Conservation (phyloP, 179 eudicot species). For the Spinacia oleracea region DNA sequence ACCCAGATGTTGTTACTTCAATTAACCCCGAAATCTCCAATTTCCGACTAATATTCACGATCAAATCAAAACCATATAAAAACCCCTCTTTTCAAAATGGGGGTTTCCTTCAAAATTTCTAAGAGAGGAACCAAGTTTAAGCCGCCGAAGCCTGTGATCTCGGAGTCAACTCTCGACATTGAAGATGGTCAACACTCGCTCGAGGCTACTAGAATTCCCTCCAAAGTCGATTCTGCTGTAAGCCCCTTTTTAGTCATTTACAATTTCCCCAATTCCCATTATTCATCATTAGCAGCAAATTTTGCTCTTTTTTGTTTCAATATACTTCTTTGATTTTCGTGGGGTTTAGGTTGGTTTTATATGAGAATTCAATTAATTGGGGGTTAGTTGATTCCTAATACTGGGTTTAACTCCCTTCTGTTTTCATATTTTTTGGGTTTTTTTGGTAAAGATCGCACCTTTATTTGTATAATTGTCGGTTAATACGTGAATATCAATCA, state of each 20-base stretch:
- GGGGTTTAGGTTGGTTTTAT: neutral
- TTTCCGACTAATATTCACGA: neutral
- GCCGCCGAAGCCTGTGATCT: constrained; percentile 50
- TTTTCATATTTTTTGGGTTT: neutral
- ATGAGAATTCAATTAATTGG: neutral
- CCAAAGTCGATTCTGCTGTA: constrained; percentile 37
- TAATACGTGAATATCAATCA: neutral
- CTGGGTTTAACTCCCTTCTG: neutral
- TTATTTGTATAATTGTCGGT: neutral
- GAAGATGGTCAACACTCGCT: constrained; percentile 26
- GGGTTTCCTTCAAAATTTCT: constrained; percentile 84
- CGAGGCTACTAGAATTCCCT: constrained; percentile 31
- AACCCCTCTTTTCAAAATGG: constrained; percentile 38
- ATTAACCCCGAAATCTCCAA: neutral
- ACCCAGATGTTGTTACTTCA: too few species aligned
- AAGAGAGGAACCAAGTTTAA: constrained; percentile 58
- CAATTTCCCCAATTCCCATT: neutral
- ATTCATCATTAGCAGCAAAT: neutral
- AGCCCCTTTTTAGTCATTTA: constrained; percentile 1
- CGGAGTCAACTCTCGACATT: constrained; percentile 25
- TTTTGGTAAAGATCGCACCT: neutral
- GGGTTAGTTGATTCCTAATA: neutral
- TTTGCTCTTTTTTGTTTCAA: neutral
- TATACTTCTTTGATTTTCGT: neutral
- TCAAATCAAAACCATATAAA: neutral